Conservation (phyloP, 2,329 filamentous ascomycete species). For the Cryphonectria radicalis region DNA sequence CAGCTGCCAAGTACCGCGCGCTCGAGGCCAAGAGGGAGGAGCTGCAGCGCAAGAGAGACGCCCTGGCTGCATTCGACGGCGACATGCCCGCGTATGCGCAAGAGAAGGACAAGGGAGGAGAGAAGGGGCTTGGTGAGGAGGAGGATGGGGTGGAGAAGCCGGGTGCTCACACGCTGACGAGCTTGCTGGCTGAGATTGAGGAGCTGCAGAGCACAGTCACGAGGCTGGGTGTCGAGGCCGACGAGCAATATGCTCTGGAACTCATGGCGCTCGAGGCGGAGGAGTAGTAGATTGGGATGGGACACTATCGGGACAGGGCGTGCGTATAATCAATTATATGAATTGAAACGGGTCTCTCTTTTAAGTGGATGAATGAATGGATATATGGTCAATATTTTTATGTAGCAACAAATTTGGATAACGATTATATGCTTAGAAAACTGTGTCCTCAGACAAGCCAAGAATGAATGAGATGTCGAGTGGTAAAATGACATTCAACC, state of each 20-base stretch:
- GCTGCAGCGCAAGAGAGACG: conserved; percentile 39
- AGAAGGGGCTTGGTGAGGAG: conserved; percentile 10
- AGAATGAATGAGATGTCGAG: not conserved
- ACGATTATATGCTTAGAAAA: not conserved
- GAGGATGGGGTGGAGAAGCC: conserved; percentile 27
- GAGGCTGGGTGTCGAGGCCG: conserved; percentile 47
- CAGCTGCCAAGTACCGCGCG: conserved; percentile 43
- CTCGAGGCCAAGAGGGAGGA: conserved; percentile 42
- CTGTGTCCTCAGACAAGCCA: not conserved
- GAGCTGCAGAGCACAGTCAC: conserved; percentile 45
- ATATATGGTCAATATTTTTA: not conserved
- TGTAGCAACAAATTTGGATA: not conserved
- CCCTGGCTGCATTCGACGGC: conserved; percentile 29
- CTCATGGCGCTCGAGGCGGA: conserved; percentile 38
- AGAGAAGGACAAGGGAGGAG: not conserved
- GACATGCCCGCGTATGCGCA: conserved; percentile 27
- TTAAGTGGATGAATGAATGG: not conserved
- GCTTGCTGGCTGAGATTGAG: conserved; percentile 40
- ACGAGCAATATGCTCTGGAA: conserved; percentile 52
- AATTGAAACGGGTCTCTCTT: not conserved
- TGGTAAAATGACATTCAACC: not conserved
- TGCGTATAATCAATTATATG: not conserved
- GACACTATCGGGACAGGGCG: not conserved
- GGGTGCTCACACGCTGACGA: conserved; percentile 37
- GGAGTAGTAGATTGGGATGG: conserved; percentile 29